These are phyloP conservation scores for Fusarium sp. DNA, from an alignment of 2,329 filamentous ascomycete genomes.

Conservation along the genomic window DNA sequence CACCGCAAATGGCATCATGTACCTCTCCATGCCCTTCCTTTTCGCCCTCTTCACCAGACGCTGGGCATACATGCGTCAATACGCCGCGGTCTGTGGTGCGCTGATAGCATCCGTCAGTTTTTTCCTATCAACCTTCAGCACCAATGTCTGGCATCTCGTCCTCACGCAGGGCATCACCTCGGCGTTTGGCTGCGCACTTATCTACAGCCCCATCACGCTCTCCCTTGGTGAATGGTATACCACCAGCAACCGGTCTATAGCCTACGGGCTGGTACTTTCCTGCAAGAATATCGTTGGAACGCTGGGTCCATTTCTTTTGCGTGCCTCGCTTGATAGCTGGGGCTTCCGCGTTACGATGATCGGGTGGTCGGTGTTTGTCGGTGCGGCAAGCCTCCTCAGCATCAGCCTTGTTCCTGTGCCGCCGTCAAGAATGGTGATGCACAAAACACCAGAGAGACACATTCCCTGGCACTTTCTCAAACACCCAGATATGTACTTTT, in stretches of 20 bases:
- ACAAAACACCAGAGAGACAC: slow-evolving; percentile 2
- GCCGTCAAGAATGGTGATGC: not conserved
- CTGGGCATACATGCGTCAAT: slow-evolving; percentile 2
- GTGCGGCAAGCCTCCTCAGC: not conserved
- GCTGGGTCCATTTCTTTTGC: not conserved
- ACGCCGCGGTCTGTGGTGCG: slow-evolving; percentile 7
- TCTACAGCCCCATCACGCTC: slow-evolving; percentile 5
- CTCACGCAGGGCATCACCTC: not conserved
- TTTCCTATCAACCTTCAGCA: slow-evolving; percentile 3
- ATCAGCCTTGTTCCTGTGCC: slow-evolving; percentile 10
- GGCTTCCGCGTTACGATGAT: slow-evolving; percentile 6
- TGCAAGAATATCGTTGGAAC: slow-evolving; percentile 9
- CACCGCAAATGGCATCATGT: slow-evolving; percentile 11
- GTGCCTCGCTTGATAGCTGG: not conserved
- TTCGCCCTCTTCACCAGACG: slow-evolving; percentile 8
- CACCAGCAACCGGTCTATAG: not conserved
- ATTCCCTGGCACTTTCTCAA: slow-evolving; percentile 4
- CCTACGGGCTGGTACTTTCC: slow-evolving; percentile 2
- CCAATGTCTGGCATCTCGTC: slow-evolving; percentile 1
- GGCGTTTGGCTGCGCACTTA: not conserved
- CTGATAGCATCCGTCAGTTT: slow-evolving; percentile 1
- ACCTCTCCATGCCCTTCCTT: slow-evolving; percentile 11
- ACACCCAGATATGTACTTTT: not conserved
- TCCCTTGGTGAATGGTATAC: slow-evolving; percentile 5
- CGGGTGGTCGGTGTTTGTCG: not conserved